A percentile compares a stretch with the other conserved stretches of the same genome.
Evolutionary conservation across 2,329 filamentous ascomycete genomes (phyloP).

Genomic region (Xylaria sp.): DNA sequence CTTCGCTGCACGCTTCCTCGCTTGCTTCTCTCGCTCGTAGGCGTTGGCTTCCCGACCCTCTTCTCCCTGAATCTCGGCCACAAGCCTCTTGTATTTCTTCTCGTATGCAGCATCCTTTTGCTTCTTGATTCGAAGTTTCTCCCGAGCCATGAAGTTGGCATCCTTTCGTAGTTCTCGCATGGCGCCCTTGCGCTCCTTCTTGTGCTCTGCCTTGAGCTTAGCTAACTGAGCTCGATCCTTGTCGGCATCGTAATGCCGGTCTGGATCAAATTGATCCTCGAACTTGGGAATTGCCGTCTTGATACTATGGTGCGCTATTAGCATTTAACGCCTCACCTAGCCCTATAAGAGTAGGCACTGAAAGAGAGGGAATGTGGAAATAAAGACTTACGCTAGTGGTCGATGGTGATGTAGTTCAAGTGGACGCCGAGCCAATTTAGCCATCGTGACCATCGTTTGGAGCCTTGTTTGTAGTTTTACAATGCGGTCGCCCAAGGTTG

Average conservation of each 20-base stretch:
- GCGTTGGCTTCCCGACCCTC: constrained; percentile 87
- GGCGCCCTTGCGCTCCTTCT: constrained; percentile 94
- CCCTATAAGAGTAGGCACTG: background rate
- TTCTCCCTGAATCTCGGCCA: constrained; percentile 95
- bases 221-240: constrained; percentile 85
- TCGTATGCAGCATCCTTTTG: constrained; percentile 93
- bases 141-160: constrained; percentile 89
- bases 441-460: constrained; percentile 66
- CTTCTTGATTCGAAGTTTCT: constrained; percentile 92
- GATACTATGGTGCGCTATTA: constrained; percentile 34
- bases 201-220: constrained; percentile 90
- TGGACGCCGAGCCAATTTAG: constrained; percentile 76
- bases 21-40: constrained; percentile 87
- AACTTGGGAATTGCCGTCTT: constrained; percentile 83
- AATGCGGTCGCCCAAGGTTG: constrained; percentile 54
- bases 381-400: constrained; percentile 68
- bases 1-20: constrained; percentile 74
- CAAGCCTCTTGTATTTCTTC: constrained; percentile 91
- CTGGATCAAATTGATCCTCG: constrained; percentile 93
- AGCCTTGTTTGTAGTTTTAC: constrained; percentile 60
- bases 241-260: constrained; percentile 97
- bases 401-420: constrained; percentile 90
- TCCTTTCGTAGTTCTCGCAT: constrained; percentile 96
- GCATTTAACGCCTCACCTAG: background rate
- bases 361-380: constrained; percentile 67